Evolutionary conservation across 345 rosid genomes (phyloP).

Genomic region (Ricinus communis): DNA sequence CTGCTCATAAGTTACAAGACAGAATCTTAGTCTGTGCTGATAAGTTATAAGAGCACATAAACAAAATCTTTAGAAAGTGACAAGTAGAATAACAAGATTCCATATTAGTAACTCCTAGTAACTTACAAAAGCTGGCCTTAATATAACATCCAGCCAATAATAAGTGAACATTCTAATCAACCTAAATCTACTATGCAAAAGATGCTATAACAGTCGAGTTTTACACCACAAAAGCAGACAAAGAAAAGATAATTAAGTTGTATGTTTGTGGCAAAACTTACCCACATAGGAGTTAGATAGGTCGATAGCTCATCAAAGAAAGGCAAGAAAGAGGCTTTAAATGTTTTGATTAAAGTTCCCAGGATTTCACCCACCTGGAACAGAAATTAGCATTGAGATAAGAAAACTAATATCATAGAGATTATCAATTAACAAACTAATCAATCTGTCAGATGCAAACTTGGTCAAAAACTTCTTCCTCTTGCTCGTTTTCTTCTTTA

Average conservation of each 20-base stretch:
- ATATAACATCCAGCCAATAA: neutral
- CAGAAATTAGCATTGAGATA: constrained; percentile 4
- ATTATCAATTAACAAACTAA: neutral
- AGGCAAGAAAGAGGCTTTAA: constrained; percentile 87
- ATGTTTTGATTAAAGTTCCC: constrained; percentile 97
- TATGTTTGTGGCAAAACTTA: constrained; percentile 40
- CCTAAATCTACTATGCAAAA: neutral
- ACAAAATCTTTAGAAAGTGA: neutral
- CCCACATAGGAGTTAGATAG: constrained; percentile 99
- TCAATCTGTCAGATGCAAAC: constrained; percentile 41
- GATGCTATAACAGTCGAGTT: too few relatives aligned
- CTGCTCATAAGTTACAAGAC: neutral
- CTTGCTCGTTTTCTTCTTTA: constrained; percentile 98
- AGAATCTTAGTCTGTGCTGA: too few relatives aligned
- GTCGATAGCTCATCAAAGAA: constrained; percentile 92
- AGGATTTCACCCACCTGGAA: constrained; percentile 93
- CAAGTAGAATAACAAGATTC: too few relatives aligned
- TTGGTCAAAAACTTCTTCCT: constrained; percentile 99
- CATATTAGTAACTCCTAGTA: too few relatives aligned
- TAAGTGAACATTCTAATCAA: neutral
- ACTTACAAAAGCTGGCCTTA: too few relatives aligned
- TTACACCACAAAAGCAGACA: neutral
- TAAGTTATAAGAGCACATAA: neutral
- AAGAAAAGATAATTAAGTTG: neutral
- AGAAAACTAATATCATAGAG: constrained; percentile 3